A percentile compares a stretch with the other conserved stretches of the same genome.
These are phyloP conservation scores for Auriculariales sp. DNA, from an alignment of 768 basidiomycete species.

Conservation along the genomic window DNA sequence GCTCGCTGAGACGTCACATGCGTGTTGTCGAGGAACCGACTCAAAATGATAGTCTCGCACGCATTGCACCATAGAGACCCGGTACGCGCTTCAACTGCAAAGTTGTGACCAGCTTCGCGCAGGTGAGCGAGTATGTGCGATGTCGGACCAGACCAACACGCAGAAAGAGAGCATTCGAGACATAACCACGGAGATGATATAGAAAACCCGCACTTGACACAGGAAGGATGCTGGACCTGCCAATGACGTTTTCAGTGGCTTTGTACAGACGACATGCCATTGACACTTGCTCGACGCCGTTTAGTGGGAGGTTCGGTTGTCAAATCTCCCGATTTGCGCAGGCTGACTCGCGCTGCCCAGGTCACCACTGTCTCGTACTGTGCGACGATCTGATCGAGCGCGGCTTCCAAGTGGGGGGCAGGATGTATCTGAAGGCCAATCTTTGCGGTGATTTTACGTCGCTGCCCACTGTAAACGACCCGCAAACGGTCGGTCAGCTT, in stretches of 20 bases:
- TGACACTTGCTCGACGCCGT: background rate
- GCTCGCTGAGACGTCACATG: slow-evolving; percentile 30
- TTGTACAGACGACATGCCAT: background rate
- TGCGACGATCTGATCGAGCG: too few relatives aligned
- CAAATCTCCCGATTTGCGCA: background rate
- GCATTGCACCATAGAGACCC: slow-evolving; percentile 62
- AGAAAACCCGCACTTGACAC: slow-evolving; percentile 40
- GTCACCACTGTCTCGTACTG: background rate
- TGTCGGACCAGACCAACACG: slow-evolving; percentile 44
- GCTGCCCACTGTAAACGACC: slow-evolving; percentile 46
- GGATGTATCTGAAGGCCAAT: too few relatives aligned
- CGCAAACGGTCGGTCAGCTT: slow-evolving; percentile 42
- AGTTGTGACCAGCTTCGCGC: slow-evolving; percentile 38
- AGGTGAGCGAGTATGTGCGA: slow-evolving; percentile 45
- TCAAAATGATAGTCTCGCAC: slow-evolving; percentile 66
- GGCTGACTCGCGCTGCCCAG: background rate
- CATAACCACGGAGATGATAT: slow-evolving; percentile 59
- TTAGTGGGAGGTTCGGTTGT: background rate
- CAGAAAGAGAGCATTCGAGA: slow-evolving; percentile 52
- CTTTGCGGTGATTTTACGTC: slow-evolving; percentile 73
- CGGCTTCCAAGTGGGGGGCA: too few relatives aligned
- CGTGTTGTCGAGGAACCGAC: slow-evolving; percentile 36
- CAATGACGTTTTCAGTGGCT: background rate
- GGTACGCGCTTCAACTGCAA: slow-evolving; percentile 59
- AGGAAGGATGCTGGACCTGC: slow-evolving; percentile 45